These are phyloP conservation scores for Euphorbia peplus DNA, from an alignment of 345 rosid species.

Conservation along the genomic window DNA sequence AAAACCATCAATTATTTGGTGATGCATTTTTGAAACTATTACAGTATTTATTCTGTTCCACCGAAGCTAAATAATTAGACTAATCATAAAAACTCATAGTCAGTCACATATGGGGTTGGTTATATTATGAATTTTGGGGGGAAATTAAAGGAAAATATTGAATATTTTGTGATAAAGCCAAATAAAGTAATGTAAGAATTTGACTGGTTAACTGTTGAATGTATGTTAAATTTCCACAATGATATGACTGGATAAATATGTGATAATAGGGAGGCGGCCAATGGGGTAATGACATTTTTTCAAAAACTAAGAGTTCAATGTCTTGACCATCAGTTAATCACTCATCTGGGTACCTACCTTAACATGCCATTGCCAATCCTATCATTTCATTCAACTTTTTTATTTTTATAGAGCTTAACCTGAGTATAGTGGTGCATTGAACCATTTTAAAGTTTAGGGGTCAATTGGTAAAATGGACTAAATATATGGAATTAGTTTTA, in stretches of 20 bases:
- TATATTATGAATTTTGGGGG: background rate
- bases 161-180: too few relatives aligned
- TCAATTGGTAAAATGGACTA: too few relatives aligned
- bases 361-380: background rate
- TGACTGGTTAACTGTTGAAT: conserved; percentile 1
- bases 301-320: background rate
- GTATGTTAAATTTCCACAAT: background rate
- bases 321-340: background rate
- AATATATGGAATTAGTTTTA: too few relatives aligned
- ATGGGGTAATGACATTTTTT: background rate
- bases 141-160: background rate
- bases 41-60: conserved; percentile 7
- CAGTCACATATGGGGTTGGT: background rate
- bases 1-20: background rate
- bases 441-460: too few relatives aligned
- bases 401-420: too few relatives aligned
- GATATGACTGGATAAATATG: background rate
- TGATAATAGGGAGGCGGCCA: background rate
- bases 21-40: background rate
- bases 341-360: background rate
- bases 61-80: background rate
- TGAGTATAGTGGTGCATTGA: too few relatives aligned
- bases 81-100: too few relatives aligned
- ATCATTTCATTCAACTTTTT: background rate
- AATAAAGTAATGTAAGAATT: background rate